Evolutionary conservation across 805 yeast genomes (phyloP), one percentile per base, ranked within the genome.

Genomic region (Ogataea degrootiae): DNA sequence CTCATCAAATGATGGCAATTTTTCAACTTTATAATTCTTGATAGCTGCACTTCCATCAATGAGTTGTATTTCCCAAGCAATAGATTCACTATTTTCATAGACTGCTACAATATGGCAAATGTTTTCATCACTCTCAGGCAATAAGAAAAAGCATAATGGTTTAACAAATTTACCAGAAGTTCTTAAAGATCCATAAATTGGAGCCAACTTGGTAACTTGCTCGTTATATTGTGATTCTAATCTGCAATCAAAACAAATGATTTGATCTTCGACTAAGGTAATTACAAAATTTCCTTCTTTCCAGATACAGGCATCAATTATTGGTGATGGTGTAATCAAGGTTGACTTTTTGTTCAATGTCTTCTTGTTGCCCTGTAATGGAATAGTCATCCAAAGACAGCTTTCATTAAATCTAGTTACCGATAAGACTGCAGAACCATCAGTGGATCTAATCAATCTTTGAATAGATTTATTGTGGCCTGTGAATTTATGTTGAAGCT

Each of bases 401-500:
- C 79, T 81, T 49, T 82, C 86, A 39, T 76, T 76, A 55, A 82
- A 85, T 52, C 89, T 68, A 7, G 85, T 77, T 12, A 75, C 64
- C 1, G 89, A 77, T 11, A 85, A 62, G 50, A 83, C 62, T 0
- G 85, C 75, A 26, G 73, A 69, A 34, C 91, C 92, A 57, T 81
- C 79, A 6, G 80, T 69, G 1, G 96, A 85, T 56, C 90, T 79
- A 16, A 79, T 69, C 3, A 91, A 63, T 42, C 73, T 75, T 54
- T 78, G 80, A 21, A 91, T 82, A 0, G 96, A 87, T 60, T 90
- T 90, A 46, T 80, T 77, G 60, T 90, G 97, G 1, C 98, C 98
- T 1, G 95, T 88, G 46, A 84, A 78, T 54, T 85, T 82, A 52
- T 82, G 75, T 22, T 72, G 68, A 9, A 82, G 53, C 5, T 51